Base-by-base conservation (phyloP, 495 filamentous ascomycete genomes). In the Sporormia fimetaria region DNA sequence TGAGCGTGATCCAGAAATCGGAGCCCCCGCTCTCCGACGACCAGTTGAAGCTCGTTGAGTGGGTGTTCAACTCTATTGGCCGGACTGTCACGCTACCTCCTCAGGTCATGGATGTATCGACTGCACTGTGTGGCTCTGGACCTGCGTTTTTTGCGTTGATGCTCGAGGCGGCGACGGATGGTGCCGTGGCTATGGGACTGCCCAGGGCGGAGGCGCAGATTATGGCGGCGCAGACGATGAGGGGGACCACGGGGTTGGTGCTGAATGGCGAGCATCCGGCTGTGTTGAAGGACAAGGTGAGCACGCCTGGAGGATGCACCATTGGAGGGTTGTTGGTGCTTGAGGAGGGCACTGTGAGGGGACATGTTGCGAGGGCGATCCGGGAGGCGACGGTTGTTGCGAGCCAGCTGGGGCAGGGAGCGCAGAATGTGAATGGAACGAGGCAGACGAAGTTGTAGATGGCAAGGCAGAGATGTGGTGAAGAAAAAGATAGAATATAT, bases 131-230 rank as follows among this genome's bases (percentile, higher is more conserved):
- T 51, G 83, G 81, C 9, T 78, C 76, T 33, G 83, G 83, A 0
- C 83, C 83, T 0, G 83, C 83, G 2, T 87, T 86, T 59, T 80
- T 78, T 42, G 74, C 81, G 6, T 63, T 88, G n/a, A 69, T 88
- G 47, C 64, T 87, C 6, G 83, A 88, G 52, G 78, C 78, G 17
- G 70, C 80, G 21, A 74, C 80, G 9, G 83, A 87, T 57, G 83
- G 83, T 1, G 83, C 74, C 4, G 80, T 88, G 0, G 80, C 84
- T 16, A 82, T 87, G 77, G 83, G 83, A 5, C 37, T 88, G 14
- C 83, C 83, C 8, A 63, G 83, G 38, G 77, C 72, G 3, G 83
- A 87, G 60, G 82, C 81, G 3, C 76, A 77, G 51, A 56, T 73
- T 37, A 87, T 87, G 82, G 83, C 83, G 26, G 83, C 83, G 18